Percentiles rank a stretch among this genome's conserved stretches.
phyloP scores from a whole-genome alignment of 495 filamentous ascomycete genomes.

The Talaromyces wortmannii region DNA sequence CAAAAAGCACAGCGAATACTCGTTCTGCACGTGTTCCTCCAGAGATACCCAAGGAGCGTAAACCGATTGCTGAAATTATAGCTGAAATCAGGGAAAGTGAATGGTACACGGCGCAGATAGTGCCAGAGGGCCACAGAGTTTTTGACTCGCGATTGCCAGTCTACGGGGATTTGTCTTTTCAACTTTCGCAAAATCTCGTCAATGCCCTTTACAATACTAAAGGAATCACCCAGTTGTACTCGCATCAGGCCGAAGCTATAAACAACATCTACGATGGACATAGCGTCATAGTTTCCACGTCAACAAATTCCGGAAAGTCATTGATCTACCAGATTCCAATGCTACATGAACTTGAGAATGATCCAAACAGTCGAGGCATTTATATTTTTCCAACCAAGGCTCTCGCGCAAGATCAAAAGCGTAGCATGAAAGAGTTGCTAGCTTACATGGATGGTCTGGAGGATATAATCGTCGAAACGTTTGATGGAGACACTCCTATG shows the following conservation, averaged over 20 bases:
- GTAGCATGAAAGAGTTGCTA: conserved; percentile 81
- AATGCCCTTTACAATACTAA: conserved; percentile 91
- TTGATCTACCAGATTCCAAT: conserved; percentile 96
- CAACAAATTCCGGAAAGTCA: conserved; percentile 93
- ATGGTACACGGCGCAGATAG: conserved; percentile 91
- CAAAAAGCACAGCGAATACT: conserved; percentile 42
- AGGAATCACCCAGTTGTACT: conserved; percentile 80
- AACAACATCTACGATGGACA: conserved; percentile 78
- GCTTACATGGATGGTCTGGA: conserved; percentile 72
- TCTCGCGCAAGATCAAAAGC: conserved; percentile 87
- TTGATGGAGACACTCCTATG: conserved; percentile 93
- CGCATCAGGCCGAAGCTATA: conserved; percentile 92
- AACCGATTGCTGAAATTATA: conserved; percentile 78
- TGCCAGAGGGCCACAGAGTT: conserved; percentile 87
- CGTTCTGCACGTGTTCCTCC: conserved; percentile 30
- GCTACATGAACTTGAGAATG: conserved; percentile 76
- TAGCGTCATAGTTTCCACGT: conserved; percentile 89
- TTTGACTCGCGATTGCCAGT: conserved; percentile 81
- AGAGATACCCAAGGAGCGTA: conserved; percentile 75
- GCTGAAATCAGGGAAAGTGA: conserved; percentile 71
- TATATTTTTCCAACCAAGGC: conserved; percentile 99
- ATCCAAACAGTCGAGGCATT: conserved; percentile 75
- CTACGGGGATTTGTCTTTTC: conserved; percentile 80
- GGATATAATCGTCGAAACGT: conserved; percentile 77
- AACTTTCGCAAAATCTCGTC: conserved; percentile 82